Percentiles rank a stretch among this genome's conserved stretches.
These are phyloP conservation scores for Inga laurina DNA, from an alignment of 306 rosid genomes.

Conservation along the genomic window DNA sequence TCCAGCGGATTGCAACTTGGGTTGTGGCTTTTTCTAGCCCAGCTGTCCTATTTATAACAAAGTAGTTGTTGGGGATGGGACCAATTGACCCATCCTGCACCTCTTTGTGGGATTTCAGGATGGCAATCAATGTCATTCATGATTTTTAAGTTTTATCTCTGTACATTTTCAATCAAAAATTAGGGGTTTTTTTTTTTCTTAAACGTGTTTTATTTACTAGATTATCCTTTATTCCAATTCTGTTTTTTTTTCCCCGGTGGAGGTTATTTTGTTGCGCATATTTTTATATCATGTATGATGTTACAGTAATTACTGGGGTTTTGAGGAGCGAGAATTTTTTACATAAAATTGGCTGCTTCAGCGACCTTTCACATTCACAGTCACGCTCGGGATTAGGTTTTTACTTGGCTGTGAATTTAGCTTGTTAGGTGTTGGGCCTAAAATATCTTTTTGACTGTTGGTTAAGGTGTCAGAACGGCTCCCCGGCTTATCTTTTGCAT, in stretches of 20 bases:
- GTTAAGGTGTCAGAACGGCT: slow-evolving; percentile 52
- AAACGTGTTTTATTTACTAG: slow-evolving; percentile 2
- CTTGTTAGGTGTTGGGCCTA: slow-evolving; percentile 36
- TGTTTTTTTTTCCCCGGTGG: background rate
- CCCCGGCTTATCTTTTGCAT: slow-evolving; percentile 11
- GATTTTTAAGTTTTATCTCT: slow-evolving; percentile 50
- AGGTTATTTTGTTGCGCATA: slow-evolving; percentile 3
- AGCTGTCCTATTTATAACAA: slow-evolving; percentile 62
- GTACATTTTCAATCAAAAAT: slow-evolving; percentile 39
- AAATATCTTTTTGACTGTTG: slow-evolving; percentile 37
- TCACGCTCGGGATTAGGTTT: slow-evolving; percentile 55
- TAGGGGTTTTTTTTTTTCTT: slow-evolving; percentile 41
- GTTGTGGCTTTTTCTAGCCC: slow-evolving; percentile 67
- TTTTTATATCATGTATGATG: background rate
- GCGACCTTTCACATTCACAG: slow-evolving; percentile 31
- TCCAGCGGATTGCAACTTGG: slow-evolving; percentile 71
- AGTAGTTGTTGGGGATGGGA: slow-evolving; percentile 82
- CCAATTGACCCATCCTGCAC: slow-evolving; percentile 71
- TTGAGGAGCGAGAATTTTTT: background rate
- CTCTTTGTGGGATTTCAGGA: slow-evolving; percentile 54
- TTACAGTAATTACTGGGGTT: background rate
- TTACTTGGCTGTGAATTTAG: slow-evolving; percentile 47
- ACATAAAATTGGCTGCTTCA: slow-evolving; percentile 21
- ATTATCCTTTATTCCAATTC: background rate
- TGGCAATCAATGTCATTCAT: slow-evolving; percentile 70